Conservation (phyloP, 1,284 basidiomycete species). For the Pyrrhoderma noxium region DNA sequence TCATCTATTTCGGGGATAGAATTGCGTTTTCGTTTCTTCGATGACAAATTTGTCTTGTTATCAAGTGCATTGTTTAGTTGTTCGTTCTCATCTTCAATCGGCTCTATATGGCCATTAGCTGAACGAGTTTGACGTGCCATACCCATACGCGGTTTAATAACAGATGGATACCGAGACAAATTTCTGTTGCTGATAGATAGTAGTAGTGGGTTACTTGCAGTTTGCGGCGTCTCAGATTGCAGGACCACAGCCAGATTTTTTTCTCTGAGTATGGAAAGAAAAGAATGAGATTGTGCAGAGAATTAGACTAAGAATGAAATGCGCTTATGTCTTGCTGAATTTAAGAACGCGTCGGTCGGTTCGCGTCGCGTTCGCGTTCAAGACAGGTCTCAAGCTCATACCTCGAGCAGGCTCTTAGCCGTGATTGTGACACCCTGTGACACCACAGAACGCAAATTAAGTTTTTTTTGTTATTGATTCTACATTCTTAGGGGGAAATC, state of each 20-base stretch:
- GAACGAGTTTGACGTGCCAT: conserved; percentile 74
- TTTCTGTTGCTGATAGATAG: background rate
- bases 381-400: background rate
- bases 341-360: conserved; percentile 1
- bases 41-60: conserved; percentile 26
- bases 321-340: background rate
- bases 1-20: conserved; percentile 30
- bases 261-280: no score
- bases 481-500: no score
- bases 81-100: conserved; percentile 26
- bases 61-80: conserved; percentile 1
- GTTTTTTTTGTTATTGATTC: no score
- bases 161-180: background rate
- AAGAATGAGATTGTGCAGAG: background rate
- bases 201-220: no score
- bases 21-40: conserved; percentile 62
- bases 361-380: conserved; percentile 13
- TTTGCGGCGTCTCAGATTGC: no score
- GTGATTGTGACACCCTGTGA: background rate
- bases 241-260: no score
- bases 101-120: conserved; percentile 34
- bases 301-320: background rate
- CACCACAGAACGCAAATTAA: background rate
- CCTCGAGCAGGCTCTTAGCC: background rate
- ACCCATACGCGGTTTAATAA: conserved; percentile 12